A percentile compares a stretch with the other conserved stretches of the same genome.
Evolutionary conservation across 352 stramenopile genomes (phyloP).

Genomic region (Pythium apleroticum): DNA sequence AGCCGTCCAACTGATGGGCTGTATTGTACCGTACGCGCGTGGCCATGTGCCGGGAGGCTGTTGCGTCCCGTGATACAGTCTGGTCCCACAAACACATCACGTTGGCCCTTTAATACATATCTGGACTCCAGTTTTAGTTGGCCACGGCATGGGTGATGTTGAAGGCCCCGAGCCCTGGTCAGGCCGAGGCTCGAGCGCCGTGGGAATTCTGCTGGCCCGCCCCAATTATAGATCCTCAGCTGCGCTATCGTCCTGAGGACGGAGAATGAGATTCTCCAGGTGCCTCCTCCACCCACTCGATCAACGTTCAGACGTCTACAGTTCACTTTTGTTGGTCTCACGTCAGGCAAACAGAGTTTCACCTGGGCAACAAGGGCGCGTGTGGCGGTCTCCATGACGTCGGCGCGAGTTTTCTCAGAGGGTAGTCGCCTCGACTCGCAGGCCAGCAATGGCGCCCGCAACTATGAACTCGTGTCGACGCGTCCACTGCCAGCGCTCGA

Average conservation of each 20-base stretch:
- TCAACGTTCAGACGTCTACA: too few relatives aligned
- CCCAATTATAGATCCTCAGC: not conserved
- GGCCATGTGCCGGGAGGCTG: not conserved
- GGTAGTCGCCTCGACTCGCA: slow-evolving; percentile 4
- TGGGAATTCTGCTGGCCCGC: not conserved
- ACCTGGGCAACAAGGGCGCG: too few relatives aligned
- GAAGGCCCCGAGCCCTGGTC: not conserved
- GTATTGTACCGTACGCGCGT: not conserved
- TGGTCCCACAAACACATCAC: not conserved
- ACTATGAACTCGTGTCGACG: slow-evolving; percentile 17
- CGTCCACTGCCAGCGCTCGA: slow-evolving; percentile 11
- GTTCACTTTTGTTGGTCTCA: too few relatives aligned
- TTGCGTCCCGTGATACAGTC: not conserved
- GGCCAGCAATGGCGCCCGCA: not conserved
- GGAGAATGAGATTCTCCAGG: not conserved
- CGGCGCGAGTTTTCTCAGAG: not conserved
- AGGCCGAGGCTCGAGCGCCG: not conserved
- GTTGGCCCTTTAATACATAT: not conserved
- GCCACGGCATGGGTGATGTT: not conserved
- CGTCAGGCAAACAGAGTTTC: too few relatives aligned
- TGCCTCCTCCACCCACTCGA: not conserved
- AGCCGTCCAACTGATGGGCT: not conserved
- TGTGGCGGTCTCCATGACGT: not conserved
- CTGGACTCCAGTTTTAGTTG: not conserved
- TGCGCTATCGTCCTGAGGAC: not conserved